phyloP scores from a whole-genome alignment of 1,284 basidiomycete species.

The Heterobasidion parviporum region DNA sequence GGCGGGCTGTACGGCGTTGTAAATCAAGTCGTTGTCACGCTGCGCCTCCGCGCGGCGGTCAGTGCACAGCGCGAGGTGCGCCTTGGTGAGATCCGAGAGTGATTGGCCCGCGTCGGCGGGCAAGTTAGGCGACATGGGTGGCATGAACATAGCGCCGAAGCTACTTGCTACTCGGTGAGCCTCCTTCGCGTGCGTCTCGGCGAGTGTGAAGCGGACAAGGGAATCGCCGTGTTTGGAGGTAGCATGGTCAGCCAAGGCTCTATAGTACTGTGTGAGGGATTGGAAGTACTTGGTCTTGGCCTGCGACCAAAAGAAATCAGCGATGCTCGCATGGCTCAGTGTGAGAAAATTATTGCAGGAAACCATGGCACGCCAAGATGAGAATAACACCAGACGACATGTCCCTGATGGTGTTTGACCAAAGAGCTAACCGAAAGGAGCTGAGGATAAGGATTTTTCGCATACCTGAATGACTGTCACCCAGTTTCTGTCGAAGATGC shows the following conservation, averaged over 20 bases:
- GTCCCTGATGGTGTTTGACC: not conserved
- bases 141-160: constrained; percentile 70
- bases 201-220: constrained; percentile 73
- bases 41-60: constrained; percentile 74
- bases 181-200: constrained; percentile 83
- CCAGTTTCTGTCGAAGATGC: constrained; percentile 96
- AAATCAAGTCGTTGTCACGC: constrained; percentile 95
- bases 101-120: constrained; percentile 80
- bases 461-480: constrained; percentile 73
- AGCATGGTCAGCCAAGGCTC: constrained; percentile 71
- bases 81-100: constrained; percentile 77
- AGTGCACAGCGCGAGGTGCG: constrained; percentile 70
- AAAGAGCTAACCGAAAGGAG: not conserved
- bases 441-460: constrained; percentile 1
- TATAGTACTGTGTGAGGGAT: constrained; percentile 85
- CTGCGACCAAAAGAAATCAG: constrained; percentile 28
- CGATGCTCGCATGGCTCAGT: constrained; percentile 50
- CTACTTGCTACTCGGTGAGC: constrained; percentile 62
- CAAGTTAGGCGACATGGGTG: constrained; percentile 75
- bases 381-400: too few species aligned
- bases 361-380: too few species aligned
- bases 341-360: too few species aligned
- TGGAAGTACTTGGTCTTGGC: constrained; percentile 88
- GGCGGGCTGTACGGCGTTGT: constrained; percentile 88
- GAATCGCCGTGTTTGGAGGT: constrained; percentile 82